Evolutionary conservation across 2,329 filamentous ascomycete species (phyloP).

Genomic region (Aspergillus piperis): DNA sequence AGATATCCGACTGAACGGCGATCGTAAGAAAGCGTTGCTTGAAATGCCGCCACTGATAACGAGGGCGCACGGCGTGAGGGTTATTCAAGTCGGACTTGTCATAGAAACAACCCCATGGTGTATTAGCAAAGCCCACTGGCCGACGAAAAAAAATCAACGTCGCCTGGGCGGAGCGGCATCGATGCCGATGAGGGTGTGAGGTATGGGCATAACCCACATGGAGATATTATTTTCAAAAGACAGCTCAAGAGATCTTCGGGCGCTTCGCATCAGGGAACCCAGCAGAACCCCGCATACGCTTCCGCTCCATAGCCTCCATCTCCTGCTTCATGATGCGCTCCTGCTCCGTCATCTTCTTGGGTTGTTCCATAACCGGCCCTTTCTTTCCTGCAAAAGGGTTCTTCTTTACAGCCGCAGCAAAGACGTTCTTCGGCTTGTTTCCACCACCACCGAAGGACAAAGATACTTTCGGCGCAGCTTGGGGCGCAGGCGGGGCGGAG

Average conservation of each 20-base stretch:
- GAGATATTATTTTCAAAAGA: not conserved
- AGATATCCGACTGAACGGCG: too few species aligned
- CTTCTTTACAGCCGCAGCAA: slow-evolving; percentile 63
- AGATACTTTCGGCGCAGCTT: slow-evolving; percentile 50
- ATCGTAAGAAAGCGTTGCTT: not conserved
- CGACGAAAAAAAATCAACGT: not conserved
- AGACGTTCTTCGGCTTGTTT: slow-evolving; percentile 64
- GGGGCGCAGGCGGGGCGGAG: slow-evolving; percentile 19
- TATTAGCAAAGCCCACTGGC: not conserved
- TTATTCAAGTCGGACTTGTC: not conserved
- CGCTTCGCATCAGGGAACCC: slow-evolving; percentile 38
- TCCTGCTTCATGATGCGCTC: slow-evolving; percentile 89
- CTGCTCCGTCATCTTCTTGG: slow-evolving; percentile 84
- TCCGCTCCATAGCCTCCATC: slow-evolving; percentile 62
- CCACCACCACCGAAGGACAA: slow-evolving; percentile 63
- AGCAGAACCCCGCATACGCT: slow-evolving; percentile 50
- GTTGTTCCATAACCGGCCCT: slow-evolving; percentile 57
- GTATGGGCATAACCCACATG: not conserved
- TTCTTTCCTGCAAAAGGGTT: slow-evolving; percentile 72
- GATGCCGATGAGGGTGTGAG: not conserved
- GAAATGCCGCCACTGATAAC: not conserved
- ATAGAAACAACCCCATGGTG: not conserved
- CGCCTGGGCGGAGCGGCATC: not conserved
- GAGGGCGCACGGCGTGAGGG: not conserved
- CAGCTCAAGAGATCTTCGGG: slow-evolving; percentile 33